Evolutionary conservation across 768 basidiomycete species (phyloP).

Genomic region (Cystofilobasidium macerans): DNA sequence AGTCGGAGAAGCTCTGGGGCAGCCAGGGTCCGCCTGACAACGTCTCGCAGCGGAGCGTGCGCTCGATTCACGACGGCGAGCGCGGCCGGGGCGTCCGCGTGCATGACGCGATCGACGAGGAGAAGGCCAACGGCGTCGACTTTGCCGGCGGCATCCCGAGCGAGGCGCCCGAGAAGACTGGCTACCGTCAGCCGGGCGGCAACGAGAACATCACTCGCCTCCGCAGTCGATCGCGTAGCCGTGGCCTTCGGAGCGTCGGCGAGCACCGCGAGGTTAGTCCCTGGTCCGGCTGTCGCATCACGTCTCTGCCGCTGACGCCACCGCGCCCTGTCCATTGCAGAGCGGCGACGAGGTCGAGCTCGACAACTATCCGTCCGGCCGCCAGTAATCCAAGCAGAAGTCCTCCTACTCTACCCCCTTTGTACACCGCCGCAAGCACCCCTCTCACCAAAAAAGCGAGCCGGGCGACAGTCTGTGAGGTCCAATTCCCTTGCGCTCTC

Average conservation of each 20-base stretch:
- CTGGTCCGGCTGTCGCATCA: neutral
- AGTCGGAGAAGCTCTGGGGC: constrained; percentile 4
- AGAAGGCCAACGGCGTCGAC: constrained; percentile 6
- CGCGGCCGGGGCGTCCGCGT: constrained; percentile 3
- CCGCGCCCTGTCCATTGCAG: neutral
- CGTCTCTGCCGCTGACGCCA: neutral
- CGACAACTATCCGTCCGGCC: no score
- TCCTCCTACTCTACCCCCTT: no score
- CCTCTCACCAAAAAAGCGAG: no score
- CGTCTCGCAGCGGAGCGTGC: neutral
- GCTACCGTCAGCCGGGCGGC: neutral
- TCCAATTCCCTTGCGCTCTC: no score
- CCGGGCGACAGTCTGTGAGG: no score
- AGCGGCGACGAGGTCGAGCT: constrained; percentile 10
- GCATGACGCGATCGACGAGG: constrained; percentile 2
- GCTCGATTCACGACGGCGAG: neutral
- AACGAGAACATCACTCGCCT: constrained; percentile 1
- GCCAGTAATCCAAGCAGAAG: no score
- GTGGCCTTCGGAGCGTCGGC: neutral
- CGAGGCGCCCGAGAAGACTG: constrained; percentile 5
- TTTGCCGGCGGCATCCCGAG: neutral
- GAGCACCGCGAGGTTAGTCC: neutral
- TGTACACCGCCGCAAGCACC: no score
- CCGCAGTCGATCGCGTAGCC: neutral
- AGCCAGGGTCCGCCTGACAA: neutral